Evolutionary conservation across 257 asterid species (phyloP).

Genomic region (Mitragyna speciosa): DNA sequence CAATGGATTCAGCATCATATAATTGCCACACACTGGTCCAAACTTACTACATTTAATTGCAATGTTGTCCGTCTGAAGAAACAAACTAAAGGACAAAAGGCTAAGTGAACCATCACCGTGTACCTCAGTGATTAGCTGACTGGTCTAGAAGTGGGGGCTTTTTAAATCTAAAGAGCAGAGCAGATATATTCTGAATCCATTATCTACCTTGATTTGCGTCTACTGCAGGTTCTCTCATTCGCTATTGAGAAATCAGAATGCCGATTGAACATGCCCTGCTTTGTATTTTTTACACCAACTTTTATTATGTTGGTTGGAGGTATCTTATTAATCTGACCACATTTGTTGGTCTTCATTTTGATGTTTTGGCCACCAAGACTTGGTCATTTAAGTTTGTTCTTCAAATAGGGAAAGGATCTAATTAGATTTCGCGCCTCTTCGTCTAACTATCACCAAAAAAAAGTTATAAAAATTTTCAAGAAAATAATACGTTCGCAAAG

Average conservation of each 20-base stretch:
- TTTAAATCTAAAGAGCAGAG: constrained; percentile 4
- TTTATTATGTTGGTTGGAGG: background rate
- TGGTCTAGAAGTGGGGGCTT: constrained; percentile 25
- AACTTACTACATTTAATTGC: background rate
- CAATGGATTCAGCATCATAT: background rate
- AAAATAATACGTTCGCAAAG: too few species aligned
- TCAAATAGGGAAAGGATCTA: background rate
- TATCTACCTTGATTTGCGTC: constrained; percentile 38
- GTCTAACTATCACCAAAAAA: too few species aligned
- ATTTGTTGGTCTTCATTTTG: background rate
- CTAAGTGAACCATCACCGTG: background rate
- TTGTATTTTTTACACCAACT: background rate
- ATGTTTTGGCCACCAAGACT: background rate
- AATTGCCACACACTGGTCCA: constrained; percentile 9
- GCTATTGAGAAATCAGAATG: background rate
- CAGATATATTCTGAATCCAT: constrained; percentile 4
- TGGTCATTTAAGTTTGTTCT: background rate
- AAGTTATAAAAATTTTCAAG: too few species aligned
- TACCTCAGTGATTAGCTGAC: constrained; percentile 28
- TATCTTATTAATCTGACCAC: background rate
- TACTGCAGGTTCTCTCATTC: background rate
- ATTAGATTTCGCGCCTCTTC: too few species aligned
- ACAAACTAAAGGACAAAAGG: background rate
- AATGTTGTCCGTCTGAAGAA: background rate
- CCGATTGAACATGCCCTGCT: background rate